Evolutionary conservation across 192 early-diverging fungal species (phyloP), one percentile per base, ranked within the genome.

Genomic region (Backusella psychrophila): DNA sequence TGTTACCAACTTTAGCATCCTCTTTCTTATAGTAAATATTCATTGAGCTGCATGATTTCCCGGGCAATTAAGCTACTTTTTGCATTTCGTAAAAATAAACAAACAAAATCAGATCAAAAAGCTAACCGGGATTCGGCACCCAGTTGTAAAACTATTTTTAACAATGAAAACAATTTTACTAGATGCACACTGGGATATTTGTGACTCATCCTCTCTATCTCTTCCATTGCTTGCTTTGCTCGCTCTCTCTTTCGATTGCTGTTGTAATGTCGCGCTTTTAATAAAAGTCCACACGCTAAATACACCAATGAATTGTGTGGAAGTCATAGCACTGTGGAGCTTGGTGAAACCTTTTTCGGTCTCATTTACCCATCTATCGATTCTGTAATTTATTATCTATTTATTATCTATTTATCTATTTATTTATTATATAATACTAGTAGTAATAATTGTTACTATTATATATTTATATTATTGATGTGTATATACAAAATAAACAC

Each of bases 21-120:
- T 12, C 15, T 49, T 29, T 4, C 3, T 63, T 12, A 7, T 53
- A 7, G 26, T 29, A 63, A 14, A 23, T 29, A 63, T 63, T 63
- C 56, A 63, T 63, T 63, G 23, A 63, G 21, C 9, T 63, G 56
- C 56, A 63, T 63, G 7, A 26, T 29, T 63, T 63, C 56, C 56
- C 56, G 56, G 46, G 56, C 56, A 63, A 63, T 63, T 63, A 63
- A 14, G 56, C 56, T 63, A 29, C 11, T 63, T 63, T 63, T 63
- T 63, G 56, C 56, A 63, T 63, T 4, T 63, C 12, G 56, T 29
- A 63, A 63, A 29, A 63, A 63, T 23, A 63, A 63, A 52, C 17
- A 56, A 56, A 56, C 5, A 56, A 59, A 56, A 56, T 9, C 53
- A 56, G 53, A 56, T 56, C 53, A 56, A 56, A 56, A 23, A 49